Evolutionary conservation across 2,329 filamentous ascomycete genomes (phyloP).

Genomic region (Ophiocordyceps camponoti-rufipedis): DNA sequence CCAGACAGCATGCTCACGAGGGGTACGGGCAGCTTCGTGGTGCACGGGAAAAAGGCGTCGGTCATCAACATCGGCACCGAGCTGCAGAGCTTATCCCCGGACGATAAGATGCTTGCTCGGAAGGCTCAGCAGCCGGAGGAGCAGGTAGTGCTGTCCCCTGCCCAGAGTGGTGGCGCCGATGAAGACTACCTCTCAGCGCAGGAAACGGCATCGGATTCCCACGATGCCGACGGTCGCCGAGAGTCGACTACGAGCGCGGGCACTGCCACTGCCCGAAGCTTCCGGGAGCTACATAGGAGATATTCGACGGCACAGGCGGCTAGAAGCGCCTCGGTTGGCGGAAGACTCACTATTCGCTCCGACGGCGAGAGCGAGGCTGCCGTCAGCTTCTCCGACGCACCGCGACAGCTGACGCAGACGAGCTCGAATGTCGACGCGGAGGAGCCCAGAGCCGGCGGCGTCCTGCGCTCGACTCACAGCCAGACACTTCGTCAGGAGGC

Average conservation of each 20-base stretch:
- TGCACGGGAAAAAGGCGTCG: conserved; percentile 95
- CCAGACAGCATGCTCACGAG: conserved; percentile 55
- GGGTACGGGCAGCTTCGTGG: conserved; percentile 75
- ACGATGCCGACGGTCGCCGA: conserved; percentile 30
- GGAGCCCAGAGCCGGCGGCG: neutral
- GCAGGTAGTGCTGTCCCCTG: conserved; percentile 15
- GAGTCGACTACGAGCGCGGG: conserved; percentile 46
- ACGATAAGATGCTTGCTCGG: conserved; percentile 51
- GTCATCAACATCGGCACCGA: conserved; percentile 95
- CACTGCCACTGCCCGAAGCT: conserved; percentile 48
- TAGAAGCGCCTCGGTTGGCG: conserved; percentile 20
- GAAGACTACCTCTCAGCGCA: conserved; percentile 37
- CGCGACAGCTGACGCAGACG: neutral
- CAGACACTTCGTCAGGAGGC: conserved; percentile 15
- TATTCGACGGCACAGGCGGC: conserved; percentile 34
- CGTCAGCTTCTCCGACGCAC: conserved; percentile 31
- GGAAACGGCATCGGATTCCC: conserved; percentile 21
- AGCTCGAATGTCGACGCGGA: neutral
- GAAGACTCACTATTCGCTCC: conserved; percentile 26
- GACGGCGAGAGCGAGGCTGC: conserved; percentile 44
- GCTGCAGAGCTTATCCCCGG: conserved; percentile 58
- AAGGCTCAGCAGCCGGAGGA: conserved; percentile 29
- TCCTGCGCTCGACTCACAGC: neutral
- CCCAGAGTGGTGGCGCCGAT: conserved; percentile 16
- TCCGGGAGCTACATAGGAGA: conserved; percentile 42